Evolutionary conservation across 345 rosid species (phyloP).

Genomic region (Salix arbutifolia): DNA sequence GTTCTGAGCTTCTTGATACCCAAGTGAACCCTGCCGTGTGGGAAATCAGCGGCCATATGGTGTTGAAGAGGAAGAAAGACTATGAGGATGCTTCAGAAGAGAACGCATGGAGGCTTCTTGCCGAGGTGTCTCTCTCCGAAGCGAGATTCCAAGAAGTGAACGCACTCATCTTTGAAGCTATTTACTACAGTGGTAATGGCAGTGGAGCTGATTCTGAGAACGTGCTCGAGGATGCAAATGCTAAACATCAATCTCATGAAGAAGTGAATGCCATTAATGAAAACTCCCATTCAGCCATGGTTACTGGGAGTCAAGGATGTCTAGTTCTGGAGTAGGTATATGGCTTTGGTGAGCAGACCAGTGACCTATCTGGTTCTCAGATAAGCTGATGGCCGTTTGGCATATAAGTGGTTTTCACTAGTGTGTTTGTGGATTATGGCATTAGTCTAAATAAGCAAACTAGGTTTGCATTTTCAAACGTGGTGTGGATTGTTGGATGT

Average conservation of each 20-base stretch:
- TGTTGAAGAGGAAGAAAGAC: constrained; percentile 83
- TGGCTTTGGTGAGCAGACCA: constrained; percentile 1
- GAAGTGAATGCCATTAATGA: constrained; percentile 29
- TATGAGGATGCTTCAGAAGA: constrained; percentile 83
- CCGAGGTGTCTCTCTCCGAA: constrained; percentile 83
- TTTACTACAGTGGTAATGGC: constrained; percentile 10
- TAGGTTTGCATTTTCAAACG: not conserved
- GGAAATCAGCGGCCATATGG: constrained; percentile 99
- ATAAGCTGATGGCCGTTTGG: not conserved
- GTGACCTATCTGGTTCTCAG: not conserved
- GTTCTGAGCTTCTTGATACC: constrained; percentile 70
- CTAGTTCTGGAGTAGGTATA: constrained; percentile 57
- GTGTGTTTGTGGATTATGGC: not conserved
- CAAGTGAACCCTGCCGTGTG: constrained; percentile 99
- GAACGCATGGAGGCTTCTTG: constrained; percentile 87
- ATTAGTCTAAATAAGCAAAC: constrained; percentile 21
- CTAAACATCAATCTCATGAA: constrained; percentile 11
- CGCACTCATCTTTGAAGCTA: constrained; percentile 59
- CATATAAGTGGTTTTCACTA: not conserved
- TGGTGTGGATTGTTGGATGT: not conserved
- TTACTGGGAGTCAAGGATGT: constrained; percentile 61
- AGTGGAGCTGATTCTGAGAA: constrained; percentile 21
- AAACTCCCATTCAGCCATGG: constrained; percentile 36
- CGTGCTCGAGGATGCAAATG: constrained; percentile 23
- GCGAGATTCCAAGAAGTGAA: constrained; percentile 78